Evolutionary conservation across 23 red algal genomes (phyloP).

Genomic region (Agarophyton chilense): DNA sequence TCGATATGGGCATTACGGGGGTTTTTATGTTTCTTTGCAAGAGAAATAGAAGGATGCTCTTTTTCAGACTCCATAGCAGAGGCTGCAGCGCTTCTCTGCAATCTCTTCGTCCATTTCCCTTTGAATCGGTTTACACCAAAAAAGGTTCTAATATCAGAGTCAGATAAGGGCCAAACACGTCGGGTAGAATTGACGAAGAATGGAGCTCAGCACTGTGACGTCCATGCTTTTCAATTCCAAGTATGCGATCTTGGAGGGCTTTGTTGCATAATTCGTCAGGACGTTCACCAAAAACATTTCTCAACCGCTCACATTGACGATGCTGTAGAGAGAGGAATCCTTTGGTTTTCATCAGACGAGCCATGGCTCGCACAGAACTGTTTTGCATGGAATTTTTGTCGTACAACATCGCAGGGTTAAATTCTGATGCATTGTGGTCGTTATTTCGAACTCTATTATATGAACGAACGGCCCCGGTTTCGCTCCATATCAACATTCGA

Average conservation of each 20-base stretch:
- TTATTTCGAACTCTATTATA: not conserved
- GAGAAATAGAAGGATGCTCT: not conserved
- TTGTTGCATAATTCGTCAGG: too few relatives aligned
- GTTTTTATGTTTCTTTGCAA: too few relatives aligned
- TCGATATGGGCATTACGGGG: too few relatives aligned
- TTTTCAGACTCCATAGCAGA: not conserved
- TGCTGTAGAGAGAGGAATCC: not conserved
- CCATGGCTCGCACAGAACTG: slow-evolving; percentile 12
- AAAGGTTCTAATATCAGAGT: not conserved
- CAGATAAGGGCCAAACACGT: not conserved
- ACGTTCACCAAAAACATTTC: too few relatives aligned
- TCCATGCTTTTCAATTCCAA: too few relatives aligned
- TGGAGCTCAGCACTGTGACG: too few relatives aligned
- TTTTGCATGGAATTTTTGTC: slow-evolving; percentile 11
- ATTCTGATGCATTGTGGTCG: not conserved
- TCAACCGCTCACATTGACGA: too few relatives aligned
- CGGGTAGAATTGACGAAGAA: too few relatives aligned
- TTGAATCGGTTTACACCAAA: slow-evolving; percentile 36
- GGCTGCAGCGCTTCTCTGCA: not conserved
- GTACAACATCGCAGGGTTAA: not conserved
- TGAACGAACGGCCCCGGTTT: not conserved
- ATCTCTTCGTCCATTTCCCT: not conserved
- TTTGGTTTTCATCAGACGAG: not conserved
- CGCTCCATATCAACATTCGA: slow-evolving; percentile 2
- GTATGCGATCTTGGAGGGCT: too few relatives aligned